Evolutionary conservation across 2,329 filamentous ascomycete genomes (phyloP).

Genomic region (Berkeleyomyces rouxiae): DNA sequence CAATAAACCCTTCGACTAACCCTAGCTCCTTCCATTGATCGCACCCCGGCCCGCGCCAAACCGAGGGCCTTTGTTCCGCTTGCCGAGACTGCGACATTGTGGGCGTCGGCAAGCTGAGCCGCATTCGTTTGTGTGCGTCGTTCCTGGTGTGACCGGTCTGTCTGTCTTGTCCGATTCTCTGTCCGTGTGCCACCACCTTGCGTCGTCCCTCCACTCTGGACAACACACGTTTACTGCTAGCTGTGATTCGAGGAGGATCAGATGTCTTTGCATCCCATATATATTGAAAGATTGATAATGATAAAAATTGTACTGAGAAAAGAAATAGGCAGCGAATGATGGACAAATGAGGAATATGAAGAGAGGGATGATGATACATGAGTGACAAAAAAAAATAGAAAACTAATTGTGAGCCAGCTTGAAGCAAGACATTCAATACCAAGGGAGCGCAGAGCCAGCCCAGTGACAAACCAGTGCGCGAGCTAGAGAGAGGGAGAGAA

Average conservation of each 20-base stretch:
- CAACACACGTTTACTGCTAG: background rate
- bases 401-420: background rate
- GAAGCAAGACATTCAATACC: background rate
- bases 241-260: background rate
- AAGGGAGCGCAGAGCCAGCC: background rate
- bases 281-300: background rate
- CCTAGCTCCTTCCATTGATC: too few species aligned
- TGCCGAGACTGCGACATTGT: too few species aligned
- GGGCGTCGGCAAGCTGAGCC: too few species aligned
- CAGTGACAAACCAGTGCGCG: background rate
- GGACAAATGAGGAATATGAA: background rate
- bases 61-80: too few species aligned
- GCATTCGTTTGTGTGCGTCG: too few species aligned
- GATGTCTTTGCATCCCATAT: background rate
- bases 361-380: background rate
- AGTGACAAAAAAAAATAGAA: background rate
- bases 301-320: background rate
- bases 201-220: too few species aligned
- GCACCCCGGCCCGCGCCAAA: too few species aligned
- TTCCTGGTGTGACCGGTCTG: too few species aligned
- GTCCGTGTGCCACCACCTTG: too few species aligned
- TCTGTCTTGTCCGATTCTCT: too few species aligned
- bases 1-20: too few species aligned
- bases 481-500: background rate
- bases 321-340: background rate